Base-by-base conservation (phyloP, 495 filamentous ascomycete species). In the Aspergillus saccharolyticus region DNA sequence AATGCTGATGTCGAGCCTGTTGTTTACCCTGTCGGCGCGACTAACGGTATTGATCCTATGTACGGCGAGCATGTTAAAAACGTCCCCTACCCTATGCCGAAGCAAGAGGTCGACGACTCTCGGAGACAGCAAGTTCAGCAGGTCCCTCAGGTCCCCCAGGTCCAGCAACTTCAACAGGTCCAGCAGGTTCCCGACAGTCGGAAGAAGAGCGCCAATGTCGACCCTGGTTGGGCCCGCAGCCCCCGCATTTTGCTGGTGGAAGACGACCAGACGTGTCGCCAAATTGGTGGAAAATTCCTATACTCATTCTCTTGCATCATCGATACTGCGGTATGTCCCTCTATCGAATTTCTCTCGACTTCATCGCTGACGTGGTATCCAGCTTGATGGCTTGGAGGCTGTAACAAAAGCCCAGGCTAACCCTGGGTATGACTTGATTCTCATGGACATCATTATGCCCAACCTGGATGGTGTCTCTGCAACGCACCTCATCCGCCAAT, bases 381-480 rank as follows among this genome's bases (percentile, higher is more conserved):
- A 96, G 89, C 82, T 87, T 54, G 90, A 98, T 73, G 94, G 94
- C 14, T 74, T 96, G 52, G 89, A 96, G 71, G 93, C 94, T 48
- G 92, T 97, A 43, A 90, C 89, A 69, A 97, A 96, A 70, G 86
- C 96, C 65, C 91, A 89, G 67, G 75, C 78, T 30, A 87, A 88
- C 16, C 83, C 85, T 17, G 90, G 89, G 33, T 97, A 95, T 70
- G 92, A 97, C 66, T 73, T 98, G 43, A 90, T 98, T 45, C 81
- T 97, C 44, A 98, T 98, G 94, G 95, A 97, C 74, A 97, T 98
- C 63, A 96, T 97, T 58, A 97, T 98, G 93, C 94, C 94, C 16
- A 87, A 93, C 65, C 78, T 98, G 17, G 94, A 97, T 66, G 94
- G 94, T 50, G 91, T 97, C 25, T 96, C 91, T 10, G 94, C 94